These are phyloP conservation scores for Chytriomyces confervae DNA, from an alignment of 192 early-diverging fungal genomes.

Conservation along the genomic window DNA sequence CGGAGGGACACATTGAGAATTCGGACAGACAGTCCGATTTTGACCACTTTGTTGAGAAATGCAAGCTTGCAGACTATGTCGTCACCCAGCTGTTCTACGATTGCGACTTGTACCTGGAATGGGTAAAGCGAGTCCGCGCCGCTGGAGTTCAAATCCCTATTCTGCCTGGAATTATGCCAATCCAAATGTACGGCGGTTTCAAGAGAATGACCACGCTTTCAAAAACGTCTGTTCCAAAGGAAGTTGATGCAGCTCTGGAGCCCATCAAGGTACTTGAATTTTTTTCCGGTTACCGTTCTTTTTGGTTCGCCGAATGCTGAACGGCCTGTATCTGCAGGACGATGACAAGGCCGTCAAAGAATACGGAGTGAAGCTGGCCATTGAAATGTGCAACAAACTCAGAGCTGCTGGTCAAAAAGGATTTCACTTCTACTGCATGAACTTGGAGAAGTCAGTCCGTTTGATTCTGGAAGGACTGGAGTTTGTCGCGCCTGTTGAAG, in stretches of 20 bases:
- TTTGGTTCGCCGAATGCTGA: background rate
- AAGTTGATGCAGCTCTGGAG: slow-evolving; percentile 86
- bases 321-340: slow-evolving; percentile 53
- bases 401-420: slow-evolving; percentile 70
- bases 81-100: slow-evolving; percentile 98
- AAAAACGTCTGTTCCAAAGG: slow-evolving; percentile 83
- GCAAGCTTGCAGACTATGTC: slow-evolving; percentile 88
- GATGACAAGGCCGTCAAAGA: slow-evolving; percentile 96
- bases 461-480: slow-evolving; percentile 85
- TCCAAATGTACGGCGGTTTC: slow-evolving; percentile 91
- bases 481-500: slow-evolving; percentile 74
- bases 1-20: slow-evolving; percentile 90
- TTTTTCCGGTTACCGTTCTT: background rate
- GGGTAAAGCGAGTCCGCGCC: slow-evolving; percentile 74
- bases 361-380: slow-evolving; percentile 86
- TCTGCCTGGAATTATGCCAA: slow-evolving; percentile 96
- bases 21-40: slow-evolving; percentile 78
- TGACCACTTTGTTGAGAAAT: slow-evolving; percentile 80
- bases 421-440: slow-evolving; percentile 90
- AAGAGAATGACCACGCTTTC: slow-evolving; percentile 85
- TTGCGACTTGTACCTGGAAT: slow-evolving; percentile 80
- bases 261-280: slow-evolving; percentile 75
- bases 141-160: slow-evolving; percentile 73
- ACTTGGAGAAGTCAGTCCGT: slow-evolving; percentile 86
- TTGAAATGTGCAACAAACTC: slow-evolving; percentile 79